Percentiles rank a stretch among this genome's conserved stretches.
phyloP scores from a whole-genome alignment of 768 basidiomycete species.

The Tephrocybe rancida region DNA sequence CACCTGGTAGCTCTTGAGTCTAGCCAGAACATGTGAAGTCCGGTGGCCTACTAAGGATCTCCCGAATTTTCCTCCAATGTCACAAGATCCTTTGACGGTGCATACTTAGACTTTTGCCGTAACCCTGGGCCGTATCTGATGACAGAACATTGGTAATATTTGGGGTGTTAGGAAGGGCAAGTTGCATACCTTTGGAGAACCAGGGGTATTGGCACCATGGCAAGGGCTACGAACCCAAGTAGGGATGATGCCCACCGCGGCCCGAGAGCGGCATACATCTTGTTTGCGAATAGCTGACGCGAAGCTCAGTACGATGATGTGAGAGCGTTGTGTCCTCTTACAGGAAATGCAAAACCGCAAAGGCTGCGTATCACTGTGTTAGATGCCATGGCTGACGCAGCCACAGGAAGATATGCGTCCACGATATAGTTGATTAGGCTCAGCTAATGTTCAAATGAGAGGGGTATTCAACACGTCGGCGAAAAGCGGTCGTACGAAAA shows the following conservation, averaged over 20 bases:
- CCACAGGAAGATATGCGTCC: constrained; percentile 55
- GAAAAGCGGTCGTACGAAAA: constrained; percentile 46
- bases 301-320: constrained; percentile 6
- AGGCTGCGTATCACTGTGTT: constrained; percentile 55
- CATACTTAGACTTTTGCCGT: constrained; percentile 44
- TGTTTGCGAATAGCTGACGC: constrained; percentile 50
- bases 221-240: constrained; percentile 51
- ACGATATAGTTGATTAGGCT: constrained; percentile 62
- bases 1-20: no score
- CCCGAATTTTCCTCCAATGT: neutral
- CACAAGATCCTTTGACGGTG: constrained; percentile 26
- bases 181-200: constrained; percentile 37
- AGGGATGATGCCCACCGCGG: constrained; percentile 63
- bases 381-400: constrained; percentile 60
- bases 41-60: neutral
- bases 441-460: constrained; percentile 35
- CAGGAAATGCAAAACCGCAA: constrained; percentile 55
- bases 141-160: neutral
- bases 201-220: constrained; percentile 56
- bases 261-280: constrained; percentile 53
- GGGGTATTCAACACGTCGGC: neutral
- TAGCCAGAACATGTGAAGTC: no score
- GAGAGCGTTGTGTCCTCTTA: constrained; percentile 19
- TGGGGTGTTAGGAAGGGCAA: neutral
- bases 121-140: constrained; percentile 44